Conservation (phyloP, 768 basidiomycete genomes). For the Mycena amicta region DNA sequence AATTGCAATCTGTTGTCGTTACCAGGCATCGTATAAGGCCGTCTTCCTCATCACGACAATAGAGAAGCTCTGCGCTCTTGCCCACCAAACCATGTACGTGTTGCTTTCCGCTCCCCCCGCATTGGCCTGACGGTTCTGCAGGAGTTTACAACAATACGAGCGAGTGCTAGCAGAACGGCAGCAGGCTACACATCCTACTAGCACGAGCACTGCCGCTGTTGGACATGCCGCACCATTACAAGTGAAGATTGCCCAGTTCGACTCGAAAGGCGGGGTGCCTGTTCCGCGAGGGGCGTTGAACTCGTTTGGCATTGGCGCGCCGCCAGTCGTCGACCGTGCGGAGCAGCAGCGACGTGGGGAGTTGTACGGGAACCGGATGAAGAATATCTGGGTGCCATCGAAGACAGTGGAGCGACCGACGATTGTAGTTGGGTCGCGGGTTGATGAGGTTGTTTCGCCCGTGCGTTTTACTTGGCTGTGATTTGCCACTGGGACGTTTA, state of each 20-base stretch:
- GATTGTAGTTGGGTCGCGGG: too few relatives aligned
- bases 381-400: conserved; percentile 18
- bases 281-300: conserved; percentile 39
- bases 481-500: too few relatives aligned
- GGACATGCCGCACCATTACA: conserved; percentile 38
- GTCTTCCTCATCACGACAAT: not conserved
- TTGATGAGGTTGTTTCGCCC: too few relatives aligned
- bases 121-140: not conserved
- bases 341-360: conserved; percentile 40
- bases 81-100: not conserved
- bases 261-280: conserved; percentile 53
- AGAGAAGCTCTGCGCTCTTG: not conserved
- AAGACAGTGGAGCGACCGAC: not conserved
- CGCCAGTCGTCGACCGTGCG: conserved; percentile 27
- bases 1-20: conserved; percentile 17
- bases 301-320: conserved; percentile 48
- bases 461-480: too few relatives aligned
- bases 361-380: conserved; percentile 53
- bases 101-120: not conserved
- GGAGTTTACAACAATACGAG: conserved; percentile 3
- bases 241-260: conserved; percentile 59
- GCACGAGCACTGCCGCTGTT: not conserved
- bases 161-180: not conserved
- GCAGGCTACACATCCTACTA: not conserved
- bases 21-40: not conserved